Base-by-base conservation (phyloP, 495 filamentous ascomycete species). In the Penicillium argentinense region DNA sequence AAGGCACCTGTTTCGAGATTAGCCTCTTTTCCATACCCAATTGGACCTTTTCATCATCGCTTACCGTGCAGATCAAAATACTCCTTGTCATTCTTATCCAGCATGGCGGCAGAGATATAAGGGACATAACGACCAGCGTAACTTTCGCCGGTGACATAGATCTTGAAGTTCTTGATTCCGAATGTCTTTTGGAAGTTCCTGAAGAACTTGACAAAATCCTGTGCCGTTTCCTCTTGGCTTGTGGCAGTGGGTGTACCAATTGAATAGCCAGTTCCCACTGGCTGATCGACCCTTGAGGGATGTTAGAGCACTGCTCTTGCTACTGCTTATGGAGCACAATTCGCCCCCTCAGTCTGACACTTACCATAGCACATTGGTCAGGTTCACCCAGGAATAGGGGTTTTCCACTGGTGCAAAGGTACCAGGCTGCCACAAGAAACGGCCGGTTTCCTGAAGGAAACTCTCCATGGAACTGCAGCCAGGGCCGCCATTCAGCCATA, bases 401-500 rank as follows among this genome's bases (percentile, higher is more conserved):
- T 87, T 88, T 28, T 75, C 62, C 0, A 78, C 68, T 3, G 83
- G 82, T 14, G 69, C 71, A 48, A 72, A 78, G 2, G 74, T 78
- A 14, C 85, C 85, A 7, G 71, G 72, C 47, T 76, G 73, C 82
- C 83, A 88, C 7, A 76, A 28, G 50, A 87, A 82, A 1, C 77
- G 72, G 1, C 84, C 84, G 60, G 82, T 88, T 45, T 84, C 82
- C 56, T 86, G 81, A 9, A 86, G 66, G 24, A 89, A 77, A 9
- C 81, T 80, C 36, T 81, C 81, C 36, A 86, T 75, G 1, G 83
- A 87, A 48, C 78, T 83, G 60, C 83, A 86, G 12, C 82, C 83
- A 9, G 78, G 79, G 12, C 85, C 84, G 16, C 85, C 86, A 54
- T 88, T 88, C 17, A 88, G 55, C 64, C 84, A 89, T 54, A 89